phyloP scores from a whole-genome alignment of 495 filamentous ascomycete genomes.

The Cercophora sp. region DNA sequence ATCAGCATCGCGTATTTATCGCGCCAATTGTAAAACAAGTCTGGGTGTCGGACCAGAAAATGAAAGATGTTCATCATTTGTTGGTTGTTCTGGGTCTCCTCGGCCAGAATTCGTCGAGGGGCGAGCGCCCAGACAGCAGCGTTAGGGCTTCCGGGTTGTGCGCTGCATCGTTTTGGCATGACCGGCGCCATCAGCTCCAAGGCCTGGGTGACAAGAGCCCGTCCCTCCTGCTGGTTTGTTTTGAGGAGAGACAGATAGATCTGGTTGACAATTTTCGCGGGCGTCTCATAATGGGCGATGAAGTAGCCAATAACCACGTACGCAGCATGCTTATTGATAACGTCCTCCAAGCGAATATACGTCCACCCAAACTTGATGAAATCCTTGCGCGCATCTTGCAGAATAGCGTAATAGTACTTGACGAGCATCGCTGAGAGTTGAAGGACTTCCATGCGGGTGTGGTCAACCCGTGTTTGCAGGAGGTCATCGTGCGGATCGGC shows the following conservation, averaged over 20 bases:
- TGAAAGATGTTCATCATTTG: constrained; percentile 97
- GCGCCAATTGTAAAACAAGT: constrained; percentile 90
- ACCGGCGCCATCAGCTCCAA: constrained; percentile 92
- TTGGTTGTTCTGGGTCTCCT: constrained; percentile 94
- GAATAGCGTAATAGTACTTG: constrained; percentile 80
- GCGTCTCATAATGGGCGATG: constrained; percentile 94
- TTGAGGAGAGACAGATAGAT: constrained; percentile 87
- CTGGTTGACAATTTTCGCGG: constrained; percentile 89
- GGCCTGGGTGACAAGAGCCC: constrained; percentile 86
- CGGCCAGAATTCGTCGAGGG: constrained; percentile 83
- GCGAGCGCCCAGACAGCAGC: constrained; percentile 83
- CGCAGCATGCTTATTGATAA: constrained; percentile 98
- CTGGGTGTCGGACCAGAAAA: constrained; percentile 87
- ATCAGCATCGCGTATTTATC: constrained; percentile 87
- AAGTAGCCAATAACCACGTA: constrained; percentile 98
- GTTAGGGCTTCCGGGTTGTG: constrained; percentile 44
- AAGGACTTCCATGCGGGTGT: constrained; percentile 91
- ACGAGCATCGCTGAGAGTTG: constrained; percentile 92
- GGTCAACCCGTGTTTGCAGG: constrained; percentile 82
- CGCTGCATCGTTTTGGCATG: constrained; percentile 67
- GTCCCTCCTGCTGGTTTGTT: constrained; percentile 92
- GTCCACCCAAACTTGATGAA: constrained; percentile 99
- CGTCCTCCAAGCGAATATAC: constrained; percentile 93
- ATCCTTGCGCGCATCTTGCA: constrained; percentile 91
- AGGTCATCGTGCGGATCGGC: constrained; percentile 81